Percentiles rank a stretch among this genome's conserved stretches.
These are phyloP conservation scores for Phaeolepiota aurea DNA, from an alignment of 768 basidiomycete genomes.

Conservation along the genomic window DNA sequence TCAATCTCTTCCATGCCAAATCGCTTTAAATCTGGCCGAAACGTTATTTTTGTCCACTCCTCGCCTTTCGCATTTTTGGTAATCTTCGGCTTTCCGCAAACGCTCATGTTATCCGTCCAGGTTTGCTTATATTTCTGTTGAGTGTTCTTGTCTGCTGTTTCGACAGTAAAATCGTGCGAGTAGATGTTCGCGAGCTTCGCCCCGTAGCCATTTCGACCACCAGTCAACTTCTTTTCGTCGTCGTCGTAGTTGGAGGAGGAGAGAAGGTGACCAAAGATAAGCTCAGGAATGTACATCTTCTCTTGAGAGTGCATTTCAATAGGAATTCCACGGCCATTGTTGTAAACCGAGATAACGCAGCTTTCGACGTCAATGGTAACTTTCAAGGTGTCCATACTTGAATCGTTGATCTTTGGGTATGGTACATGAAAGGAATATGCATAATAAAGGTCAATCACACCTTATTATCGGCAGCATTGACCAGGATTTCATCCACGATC, in stretches of 20 bases:
- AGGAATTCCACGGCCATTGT: constrained; percentile 94
- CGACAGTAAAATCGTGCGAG: constrained; percentile 91
- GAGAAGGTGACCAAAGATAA: constrained; percentile 93
- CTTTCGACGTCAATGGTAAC: constrained; percentile 79
- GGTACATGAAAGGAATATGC: background rate
- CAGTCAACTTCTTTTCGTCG: constrained; percentile 96
- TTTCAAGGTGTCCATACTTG: constrained; percentile 86
- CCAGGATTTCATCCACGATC: constrained; percentile 98
- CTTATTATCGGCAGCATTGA: constrained; percentile 99
- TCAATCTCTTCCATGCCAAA: constrained; percentile 93
- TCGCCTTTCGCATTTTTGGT: constrained; percentile 83
- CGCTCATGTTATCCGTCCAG: constrained; percentile 90
- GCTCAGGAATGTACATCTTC: constrained; percentile 91
- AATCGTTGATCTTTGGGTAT: constrained; percentile 84
- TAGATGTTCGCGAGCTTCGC: constrained; percentile 99
- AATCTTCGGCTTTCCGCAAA: constrained; percentile 84
- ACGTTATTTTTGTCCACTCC: constrained; percentile 89
- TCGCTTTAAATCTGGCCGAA: constrained; percentile 83
- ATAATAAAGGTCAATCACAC: constrained; percentile 25
- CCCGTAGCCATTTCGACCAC: constrained; percentile 97
- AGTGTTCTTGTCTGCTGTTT: constrained; percentile 86
- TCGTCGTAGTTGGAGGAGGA: constrained; percentile 98
- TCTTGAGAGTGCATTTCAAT: constrained; percentile 92
- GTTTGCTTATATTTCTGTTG: constrained; percentile 91
- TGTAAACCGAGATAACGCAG: constrained; percentile 84